Conservation (phyloP, 345 rosid genomes). For the Eucalyptus urophylla region DNA sequence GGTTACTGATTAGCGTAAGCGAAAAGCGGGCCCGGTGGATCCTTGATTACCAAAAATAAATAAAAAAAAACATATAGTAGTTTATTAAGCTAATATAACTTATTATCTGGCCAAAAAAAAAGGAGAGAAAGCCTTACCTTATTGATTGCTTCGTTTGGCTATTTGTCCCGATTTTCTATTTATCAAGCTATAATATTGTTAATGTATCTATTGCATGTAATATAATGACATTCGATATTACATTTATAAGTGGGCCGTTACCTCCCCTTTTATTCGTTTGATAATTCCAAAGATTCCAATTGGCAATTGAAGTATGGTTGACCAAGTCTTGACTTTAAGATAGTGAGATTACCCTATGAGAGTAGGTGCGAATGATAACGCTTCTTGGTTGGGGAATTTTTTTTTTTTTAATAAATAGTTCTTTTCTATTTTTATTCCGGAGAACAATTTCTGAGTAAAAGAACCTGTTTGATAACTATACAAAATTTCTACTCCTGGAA, state of each 20-base stretch:
- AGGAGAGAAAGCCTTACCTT: neutral
- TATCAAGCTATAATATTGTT: neutral
- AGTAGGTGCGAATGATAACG: no score
- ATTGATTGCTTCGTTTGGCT: neutral
- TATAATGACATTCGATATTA: neutral
- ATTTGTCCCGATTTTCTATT: neutral
- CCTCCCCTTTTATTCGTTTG: neutral
- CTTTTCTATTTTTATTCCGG: no score
- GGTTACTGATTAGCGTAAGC: no score
- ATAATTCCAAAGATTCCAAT: neutral
- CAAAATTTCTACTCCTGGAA: no score
- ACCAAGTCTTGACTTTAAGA: neutral
- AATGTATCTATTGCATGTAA: neutral
- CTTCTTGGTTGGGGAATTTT: no score
- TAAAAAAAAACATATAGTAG: no score
- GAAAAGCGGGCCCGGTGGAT: no score
- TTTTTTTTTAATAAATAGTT: no score
- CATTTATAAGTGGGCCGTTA: neutral
- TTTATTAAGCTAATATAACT: neutral
- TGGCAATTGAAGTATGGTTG: neutral
- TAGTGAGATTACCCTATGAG: neutral
- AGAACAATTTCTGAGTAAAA: no score
- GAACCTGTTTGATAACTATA: no score
- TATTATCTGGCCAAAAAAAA: neutral
- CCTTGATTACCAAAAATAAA: no score